Evolutionary conservation across 768 basidiomycete genomes (phyloP).

Genomic region (Sarcomyxa edulis): DNA sequence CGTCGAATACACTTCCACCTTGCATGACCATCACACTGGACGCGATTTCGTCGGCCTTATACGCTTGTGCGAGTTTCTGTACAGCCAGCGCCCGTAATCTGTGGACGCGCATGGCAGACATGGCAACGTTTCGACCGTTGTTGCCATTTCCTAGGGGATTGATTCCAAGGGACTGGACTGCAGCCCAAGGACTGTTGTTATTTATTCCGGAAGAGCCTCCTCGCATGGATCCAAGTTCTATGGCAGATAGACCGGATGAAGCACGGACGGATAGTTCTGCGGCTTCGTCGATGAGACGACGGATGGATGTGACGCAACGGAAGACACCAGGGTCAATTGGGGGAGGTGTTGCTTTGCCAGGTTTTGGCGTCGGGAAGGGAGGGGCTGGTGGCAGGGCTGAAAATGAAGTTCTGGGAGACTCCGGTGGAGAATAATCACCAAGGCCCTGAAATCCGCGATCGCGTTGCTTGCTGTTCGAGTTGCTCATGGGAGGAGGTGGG

Average conservation of each 20-base stretch:
- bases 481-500: constrained; percentile 22
- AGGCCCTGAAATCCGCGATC: constrained; percentile 43
- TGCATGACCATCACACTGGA: constrained; percentile 96
- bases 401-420: constrained; percentile 32
- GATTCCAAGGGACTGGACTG: constrained; percentile 59
- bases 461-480: constrained; percentile 24
- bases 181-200: constrained; percentile 50
- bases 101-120: constrained; percentile 84
- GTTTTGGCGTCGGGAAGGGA: constrained; percentile 47
- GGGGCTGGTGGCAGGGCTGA: constrained; percentile 36
- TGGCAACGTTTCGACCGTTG: constrained; percentile 68
- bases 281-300: constrained; percentile 84
- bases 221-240: constrained; percentile 65
- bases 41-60: constrained; percentile 85
- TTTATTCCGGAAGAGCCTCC: constrained; percentile 28
- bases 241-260: constrained; percentile 75
- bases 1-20: constrained; percentile 87
- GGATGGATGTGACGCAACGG: constrained; percentile 66
- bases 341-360: constrained; percentile 71
- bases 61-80: constrained; percentile 82
- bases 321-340: constrained; percentile 91
- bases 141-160: constrained; percentile 45
- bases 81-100: constrained; percentile 77
- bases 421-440: constrained; percentile 38
- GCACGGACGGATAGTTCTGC: constrained; percentile 86